Base-by-base conservation (phyloP, 2,329 filamentous ascomycete genomes). In the Epichloe coenophiala region DNA sequence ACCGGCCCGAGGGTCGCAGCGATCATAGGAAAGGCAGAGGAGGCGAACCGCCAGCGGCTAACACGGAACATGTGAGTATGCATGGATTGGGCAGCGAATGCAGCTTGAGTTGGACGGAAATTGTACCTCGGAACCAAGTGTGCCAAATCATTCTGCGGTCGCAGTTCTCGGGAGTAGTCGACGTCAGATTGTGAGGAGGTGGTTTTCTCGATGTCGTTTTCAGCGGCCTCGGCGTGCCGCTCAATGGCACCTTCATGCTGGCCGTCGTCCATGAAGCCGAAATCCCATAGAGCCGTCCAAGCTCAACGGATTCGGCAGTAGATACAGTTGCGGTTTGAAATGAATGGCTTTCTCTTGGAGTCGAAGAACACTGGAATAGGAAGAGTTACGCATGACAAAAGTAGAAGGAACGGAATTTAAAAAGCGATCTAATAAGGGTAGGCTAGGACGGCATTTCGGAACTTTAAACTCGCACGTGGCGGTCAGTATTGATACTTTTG, bases 1-100 rank as follows among this genome's bases (percentile, higher is more conserved):
- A 95, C 78, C 0, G 90, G 90, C 1, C 88, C 88, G 2, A 93
- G 76, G 0, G 89, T 88, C 36, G 88, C 89, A 2, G 89, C 88
- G 11, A 93, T 76, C 62, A 96, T 80, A 35, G 86, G 86, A 55
- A 90, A 82, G 9, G 76, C 78, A 1, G 79, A 77, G 3, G 77
- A 79, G 27, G 78, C 74, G 59, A 82, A 75, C 78, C 78, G 83
- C 77, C 78, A 83, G 19, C 76, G 76, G 51, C 76, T 79, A 52
- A n/a, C 8, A n/a, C 38, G 39, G 35, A 41, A 33, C 39, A 17
- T 38, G 43, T 46, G 15, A 49, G 47, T 19, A 35, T 43, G 8
- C 2, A 19, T 43, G 19, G 21, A 15, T 19, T 17, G n/a, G 9
- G 17, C 19, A n/a, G 15, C 19, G 33, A 37, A 19, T 15, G 3